phyloP scores from a whole-genome alignment of 345 rosid species.

The Eucalyptus regnans region DNA sequence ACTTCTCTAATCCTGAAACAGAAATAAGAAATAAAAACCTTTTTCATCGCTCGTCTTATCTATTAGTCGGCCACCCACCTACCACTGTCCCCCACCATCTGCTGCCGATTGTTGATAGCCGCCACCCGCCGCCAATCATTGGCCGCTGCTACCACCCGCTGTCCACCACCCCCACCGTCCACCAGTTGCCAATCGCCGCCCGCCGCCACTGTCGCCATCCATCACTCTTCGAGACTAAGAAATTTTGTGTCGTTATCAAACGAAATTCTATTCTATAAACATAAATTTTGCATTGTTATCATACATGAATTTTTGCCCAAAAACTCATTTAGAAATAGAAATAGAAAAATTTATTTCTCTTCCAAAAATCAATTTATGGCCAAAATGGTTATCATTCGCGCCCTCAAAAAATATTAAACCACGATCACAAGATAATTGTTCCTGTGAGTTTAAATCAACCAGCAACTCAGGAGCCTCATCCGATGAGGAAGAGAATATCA shows the following conservation, averaged over 20 bases:
- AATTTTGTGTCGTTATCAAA: fast-evolving
- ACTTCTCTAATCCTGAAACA: too few relatives aligned
- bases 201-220: fast-evolving
- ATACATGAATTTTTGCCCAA: too few relatives aligned
- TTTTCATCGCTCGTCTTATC: too few relatives aligned
- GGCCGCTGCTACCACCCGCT: fast-evolving
- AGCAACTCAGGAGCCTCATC: not conserved
- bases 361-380: fast-evolving
- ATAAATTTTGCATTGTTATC: too few relatives aligned
- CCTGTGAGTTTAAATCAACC: not conserved
- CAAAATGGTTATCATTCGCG: fast-evolving
- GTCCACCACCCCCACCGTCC: fast-evolving
- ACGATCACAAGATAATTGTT: not conserved
- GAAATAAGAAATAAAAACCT: fast-evolving
- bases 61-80: too few relatives aligned
- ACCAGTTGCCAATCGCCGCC: fast-evolving
- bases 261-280: too few relatives aligned
- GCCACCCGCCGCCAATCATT: fast-evolving
- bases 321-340: too few relatives aligned
- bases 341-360: too few relatives aligned
- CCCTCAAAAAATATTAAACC: not conserved
- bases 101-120: fast-evolving
- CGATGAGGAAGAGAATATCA: not conserved
- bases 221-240: fast-evolving
- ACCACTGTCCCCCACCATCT: fast-evolving